A percentile compares a stretch with the other conserved stretches of the same genome.
Evolutionary conservation across 1,284 basidiomycete species (phyloP).

Genomic region (Boletus holoroseus): DNA sequence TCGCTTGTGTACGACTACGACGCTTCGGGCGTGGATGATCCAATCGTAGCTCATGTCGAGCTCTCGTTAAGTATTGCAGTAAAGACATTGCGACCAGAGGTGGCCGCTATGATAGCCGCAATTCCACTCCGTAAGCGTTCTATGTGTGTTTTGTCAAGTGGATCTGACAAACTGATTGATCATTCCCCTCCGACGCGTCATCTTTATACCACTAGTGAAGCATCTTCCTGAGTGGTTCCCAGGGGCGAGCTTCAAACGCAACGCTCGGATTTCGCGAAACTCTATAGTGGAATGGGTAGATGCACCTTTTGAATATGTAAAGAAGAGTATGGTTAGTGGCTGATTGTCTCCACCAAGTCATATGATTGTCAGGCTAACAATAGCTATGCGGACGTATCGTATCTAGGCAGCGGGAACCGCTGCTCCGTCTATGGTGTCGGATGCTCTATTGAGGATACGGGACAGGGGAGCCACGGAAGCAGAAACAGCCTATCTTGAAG

Average conservation of each 20-base stretch:
- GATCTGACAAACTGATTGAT: neutral
- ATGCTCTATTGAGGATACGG: slow-evolving; percentile 13
- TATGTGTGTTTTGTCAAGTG: neutral
- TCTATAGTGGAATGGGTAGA: slow-evolving; percentile 15
- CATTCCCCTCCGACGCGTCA: neutral
- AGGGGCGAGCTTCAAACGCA: slow-evolving; percentile 19
- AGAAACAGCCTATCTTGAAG: slow-evolving; percentile 16
- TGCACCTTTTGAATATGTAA: slow-evolving; percentile 22
- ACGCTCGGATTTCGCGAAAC: slow-evolving; percentile 7
- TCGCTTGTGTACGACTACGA: slow-evolving; percentile 26
- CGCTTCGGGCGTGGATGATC: slow-evolving; percentile 14
- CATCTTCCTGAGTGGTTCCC: slow-evolving; percentile 25
- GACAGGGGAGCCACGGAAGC: slow-evolving; percentile 1
- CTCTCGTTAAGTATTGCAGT: slow-evolving; percentile 4
- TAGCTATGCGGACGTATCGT: neutral
- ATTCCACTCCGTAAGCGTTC: slow-evolving; percentile 21
- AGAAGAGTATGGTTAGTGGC: slow-evolving; percentile 21
- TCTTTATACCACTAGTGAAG: slow-evolving; percentile 10
- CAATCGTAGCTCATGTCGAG: slow-evolving; percentile 17
- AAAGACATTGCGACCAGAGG: slow-evolving; percentile 19
- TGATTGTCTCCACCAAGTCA: neutral
- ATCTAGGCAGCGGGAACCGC: slow-evolving; percentile 21
- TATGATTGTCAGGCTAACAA: slow-evolving; percentile 1
- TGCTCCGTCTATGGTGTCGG: slow-evolving; percentile 24
- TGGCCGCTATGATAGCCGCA: slow-evolving; percentile 15